Conservation (phyloP, 306 rosid genomes). For the Cyamopsis tetragonoloba region DNA sequence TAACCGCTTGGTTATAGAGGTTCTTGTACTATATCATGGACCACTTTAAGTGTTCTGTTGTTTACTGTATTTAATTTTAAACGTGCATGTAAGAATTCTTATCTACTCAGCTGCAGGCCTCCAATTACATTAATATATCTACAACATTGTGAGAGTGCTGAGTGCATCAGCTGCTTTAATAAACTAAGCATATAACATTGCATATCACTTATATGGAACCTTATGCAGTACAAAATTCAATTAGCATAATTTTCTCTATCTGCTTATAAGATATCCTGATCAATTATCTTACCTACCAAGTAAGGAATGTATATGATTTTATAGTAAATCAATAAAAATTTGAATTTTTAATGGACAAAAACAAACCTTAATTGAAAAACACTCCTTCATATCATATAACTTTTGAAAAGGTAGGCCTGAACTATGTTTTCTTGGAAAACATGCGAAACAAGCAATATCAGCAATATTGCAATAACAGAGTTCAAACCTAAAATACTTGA, state of each 20-base stretch:
- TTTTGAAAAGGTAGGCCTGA: not conserved
- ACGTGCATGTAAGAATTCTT: not conserved
- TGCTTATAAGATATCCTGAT: too few species aligned
- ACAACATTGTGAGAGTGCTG: not conserved
- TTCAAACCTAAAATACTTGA: slow-evolving; percentile 17
- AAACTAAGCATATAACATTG: too few species aligned
- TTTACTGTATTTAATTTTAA: not conserved
- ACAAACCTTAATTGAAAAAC: not conserved
- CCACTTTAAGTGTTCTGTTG: not conserved
- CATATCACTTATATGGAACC: too few species aligned
- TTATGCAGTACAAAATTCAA: too few species aligned
- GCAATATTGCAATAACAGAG: not conserved
- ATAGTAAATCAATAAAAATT: too few species aligned
- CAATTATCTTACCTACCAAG: too few species aligned
- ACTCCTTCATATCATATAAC: not conserved
- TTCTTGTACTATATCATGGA: not conserved
- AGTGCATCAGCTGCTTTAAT: not conserved
- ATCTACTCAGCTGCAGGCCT: not conserved
- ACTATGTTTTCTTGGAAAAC: slow-evolving; percentile 2
- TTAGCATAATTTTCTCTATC: too few species aligned
- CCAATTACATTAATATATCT: not conserved
- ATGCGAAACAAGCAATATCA: not conserved
- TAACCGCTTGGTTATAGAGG: not conserved
- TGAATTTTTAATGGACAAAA: not conserved
- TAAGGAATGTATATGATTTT: too few species aligned